Evolutionary conservation across 106 monocot genomes (phyloP), one percentile per base, ranked within the genome.

Genomic region (Dendrobium huoshanense): DNA sequence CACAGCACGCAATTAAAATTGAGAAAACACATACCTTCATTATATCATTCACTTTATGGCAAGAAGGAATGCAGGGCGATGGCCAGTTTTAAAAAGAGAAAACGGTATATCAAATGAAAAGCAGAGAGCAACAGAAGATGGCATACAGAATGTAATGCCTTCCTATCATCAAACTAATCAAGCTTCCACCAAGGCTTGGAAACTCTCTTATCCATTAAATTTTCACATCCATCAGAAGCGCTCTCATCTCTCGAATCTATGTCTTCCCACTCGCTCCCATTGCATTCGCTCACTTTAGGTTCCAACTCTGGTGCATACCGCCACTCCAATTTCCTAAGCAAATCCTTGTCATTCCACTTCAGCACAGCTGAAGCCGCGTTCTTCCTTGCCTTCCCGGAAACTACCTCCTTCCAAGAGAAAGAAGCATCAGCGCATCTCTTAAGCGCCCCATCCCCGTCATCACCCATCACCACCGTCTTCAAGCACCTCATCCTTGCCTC

Each of bases 251-350:
- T 20, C 5, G 41, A 44, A 8, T 55, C 68, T 7, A 79, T 61
- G 43, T 44, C 82, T 56, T 43, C 79, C 17, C 20, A 79, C n/a
- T 77, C 85, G 1, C 24, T 54, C 75, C 55, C 79, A 13, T 75
- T 47, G 6, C 49, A 59, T 16, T 79, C 29, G 3, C 49, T 56
- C 19, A 49, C 79, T 22, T 75, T 75, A 20, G 6, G 19, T 9
- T 43, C 43, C 20, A 20, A 20, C 40, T 79, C 74, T 17, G 64
- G 70, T 41, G 37, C 40, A 79, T 87, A 85, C 29, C 59, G 89
- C 93, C 95, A 96, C 75, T 96, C 93, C 81, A 96, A 75, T 54
- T 76, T 84, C 77, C 83, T 88, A 59, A 96, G 67, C 27, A 93
- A 41, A 17, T 87, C 91, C 77, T 79, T 76, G 40, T 93, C 93